Base-by-base conservation (phyloP, 768 basidiomycete species). In the Tylopilus vinaceipallidus region DNA sequence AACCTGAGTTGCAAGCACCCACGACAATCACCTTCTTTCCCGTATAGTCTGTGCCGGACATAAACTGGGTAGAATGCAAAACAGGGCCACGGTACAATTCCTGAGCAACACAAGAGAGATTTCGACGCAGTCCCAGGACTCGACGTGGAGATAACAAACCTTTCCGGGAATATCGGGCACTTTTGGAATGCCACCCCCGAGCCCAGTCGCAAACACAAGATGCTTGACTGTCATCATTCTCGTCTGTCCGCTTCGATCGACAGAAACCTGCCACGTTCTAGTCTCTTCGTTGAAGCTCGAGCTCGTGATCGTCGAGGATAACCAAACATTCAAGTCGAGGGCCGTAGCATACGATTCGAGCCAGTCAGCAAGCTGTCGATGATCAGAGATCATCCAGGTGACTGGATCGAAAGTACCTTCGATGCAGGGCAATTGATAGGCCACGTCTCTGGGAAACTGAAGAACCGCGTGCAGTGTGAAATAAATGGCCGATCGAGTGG, bases 1-100 rank as follows among this genome's bases (percentile, higher is more conserved):
- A 44, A 79, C 78, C 79, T 34, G 84, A 84, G 39, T 78, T 84
- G 41, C 79, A 77, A 13, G 84, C 77, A 5, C 86, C 84, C 8
- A 88, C 70, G 7, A 88, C 73, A 5, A 86, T 72, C 4, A 76
- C 83, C 56, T 80, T 84, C 71, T 86, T 86, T 10, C 83, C 82
- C 11, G 56, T 49, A 57, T 78, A 75, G 7, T 75, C 77, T 1
- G 60, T 45, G 0, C 76, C 78, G 13, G 68, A 69, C 14, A 68
- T 76, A 60, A 79, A 78, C 20, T 72, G 54, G 2, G 71, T 67
- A 0, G 84, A 85, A 59, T 88, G 85, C 5, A 78, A 45, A 7
- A 79, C 55, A 17, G 70, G 56, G 9, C 85, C 83, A 53, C 71
- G 74, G 65, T 80, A 85, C 6, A 60, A 62, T 26, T 79, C 76